These are phyloP conservation scores for Vanrija sp. DNA, from an alignment of 1,284 basidiomycete genomes.

Conservation along the genomic window DNA sequence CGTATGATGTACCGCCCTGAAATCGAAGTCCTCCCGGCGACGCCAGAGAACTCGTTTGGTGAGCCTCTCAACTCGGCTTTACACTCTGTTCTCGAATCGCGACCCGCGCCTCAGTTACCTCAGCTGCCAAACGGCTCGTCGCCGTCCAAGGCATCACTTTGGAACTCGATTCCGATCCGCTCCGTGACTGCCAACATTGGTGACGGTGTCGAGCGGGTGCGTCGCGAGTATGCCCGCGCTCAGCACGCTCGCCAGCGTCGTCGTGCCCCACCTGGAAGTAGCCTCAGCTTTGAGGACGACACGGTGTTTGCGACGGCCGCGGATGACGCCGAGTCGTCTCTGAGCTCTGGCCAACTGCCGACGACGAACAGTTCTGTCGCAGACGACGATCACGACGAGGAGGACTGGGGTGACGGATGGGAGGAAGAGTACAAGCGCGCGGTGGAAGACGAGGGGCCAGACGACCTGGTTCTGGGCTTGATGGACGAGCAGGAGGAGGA, in stretches of 20 bases:
- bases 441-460: slow-evolving; percentile 45
- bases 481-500: slow-evolving; percentile 49
- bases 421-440: slow-evolving; percentile 47
- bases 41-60: slow-evolving; percentile 59
- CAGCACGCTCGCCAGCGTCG: slow-evolving; percentile 17
- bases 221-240: slow-evolving; percentile 36
- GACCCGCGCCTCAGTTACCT: slow-evolving; percentile 58
- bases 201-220: slow-evolving; percentile 39
- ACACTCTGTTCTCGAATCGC: slow-evolving; percentile 58
- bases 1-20: slow-evolving; percentile 68
- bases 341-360: slow-evolving; percentile 24
- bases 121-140: slow-evolving; percentile 70
- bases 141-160: slow-evolving; percentile 21
- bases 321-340: slow-evolving; percentile 28
- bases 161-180: slow-evolving; percentile 41
- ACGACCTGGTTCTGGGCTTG: slow-evolving; percentile 46
- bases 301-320: slow-evolving; percentile 26
- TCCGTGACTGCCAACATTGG: slow-evolving; percentile 36
- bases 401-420: slow-evolving; percentile 37
- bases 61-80: slow-evolving; percentile 71
- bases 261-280: slow-evolving; percentile 16
- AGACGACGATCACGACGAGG: slow-evolving; percentile 20
- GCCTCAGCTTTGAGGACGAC: slow-evolving; percentile 45
- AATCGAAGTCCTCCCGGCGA: slow-evolving; percentile 57
- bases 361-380: slow-evolving; percentile 22